Base-by-base conservation (phyloP, 2,329 filamentous ascomycete genomes). In the Zymoseptoria crescenta region DNA sequence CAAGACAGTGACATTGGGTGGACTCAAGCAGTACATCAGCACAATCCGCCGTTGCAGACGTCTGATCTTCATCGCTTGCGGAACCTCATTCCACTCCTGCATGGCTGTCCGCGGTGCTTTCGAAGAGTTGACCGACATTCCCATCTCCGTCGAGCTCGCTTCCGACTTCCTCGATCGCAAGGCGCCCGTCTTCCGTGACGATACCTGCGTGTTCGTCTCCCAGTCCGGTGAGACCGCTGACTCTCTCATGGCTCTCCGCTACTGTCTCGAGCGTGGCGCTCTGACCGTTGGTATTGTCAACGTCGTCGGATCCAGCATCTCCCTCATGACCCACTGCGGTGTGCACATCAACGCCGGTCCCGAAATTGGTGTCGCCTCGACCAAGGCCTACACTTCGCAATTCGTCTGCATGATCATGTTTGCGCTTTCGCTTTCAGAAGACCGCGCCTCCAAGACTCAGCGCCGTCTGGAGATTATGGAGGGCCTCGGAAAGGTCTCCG, bases 321-420 rank as follows among this genome's bases (percentile, higher is more conserved):
- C 94, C 52, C 87, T 99, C 69, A 88, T 99, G 71, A 99, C 94
- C 65, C 94, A 99, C 84, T 99, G 94, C 72, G 94, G 94, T 91
- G 94, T 99, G 58, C 94, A 99, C 82, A 92, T 99, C 81, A 99
- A 99, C 78, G 94, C 94, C 67, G 94, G 94, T 59, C 94, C 94
- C 56, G 94, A 99, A 77, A 97, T 99, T 65, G 94, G 94, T 86
- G 94, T 99, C 66, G 94, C 94, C 61, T 97, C 93, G 52, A 99
- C 94, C 76, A 99, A 99, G 83, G 94, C 94, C 48, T 99, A 99
- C 80, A 99, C 94, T 13, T 97, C 94, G 52, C 94, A 99, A 76
- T 99, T 97, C 76, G 91, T 99, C 72, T 96, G 94, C 75, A 96
- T 99, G 91, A 89, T 97, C 79, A 99, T 99, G 94, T 97, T 99